Evolutionary conservation across 108 stramenopile genomes (phyloP).

Genomic region (Nitzschia sp.): DNA sequence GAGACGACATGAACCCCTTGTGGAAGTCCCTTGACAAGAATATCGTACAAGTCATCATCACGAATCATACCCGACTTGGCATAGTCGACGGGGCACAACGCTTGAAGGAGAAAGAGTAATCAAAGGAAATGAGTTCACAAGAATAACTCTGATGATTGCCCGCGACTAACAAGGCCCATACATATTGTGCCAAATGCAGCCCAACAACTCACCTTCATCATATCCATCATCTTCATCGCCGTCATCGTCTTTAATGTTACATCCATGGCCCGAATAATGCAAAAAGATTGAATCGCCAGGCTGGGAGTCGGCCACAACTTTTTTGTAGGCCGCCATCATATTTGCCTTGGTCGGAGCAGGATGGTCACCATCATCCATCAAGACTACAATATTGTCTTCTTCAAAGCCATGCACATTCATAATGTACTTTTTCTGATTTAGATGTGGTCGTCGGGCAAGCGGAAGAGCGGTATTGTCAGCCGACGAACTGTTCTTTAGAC

Average conservation of each 20-base stretch:
- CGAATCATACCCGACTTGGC: constrained; percentile 62
- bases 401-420: constrained; percentile 81
- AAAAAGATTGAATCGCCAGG: constrained; percentile 66
- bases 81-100: constrained; percentile 85
- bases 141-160: background rate
- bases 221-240: constrained; percentile 64
- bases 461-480: background rate
- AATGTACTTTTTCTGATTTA: constrained; percentile 66
- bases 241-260: constrained; percentile 63
- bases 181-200: too few relatives aligned
- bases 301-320: constrained; percentile 46
- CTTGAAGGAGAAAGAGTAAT: constrained; percentile 22
- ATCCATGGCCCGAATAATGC: constrained; percentile 83
- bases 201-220: too few relatives aligned
- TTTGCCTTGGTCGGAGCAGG: constrained; percentile 57
- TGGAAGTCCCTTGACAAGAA: constrained; percentile 49
- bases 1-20: constrained; percentile 31
- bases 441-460: background rate
- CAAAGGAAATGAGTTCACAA: constrained; percentile 1
- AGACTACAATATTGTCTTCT: constrained; percentile 68
- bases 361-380: constrained; percentile 75
- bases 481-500: background rate
- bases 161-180: background rate
- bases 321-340: constrained; percentile 60
- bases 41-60: constrained; percentile 80